Conservation (phyloP, 129 eudicot species). For the Saposhnikovia divaricata region DNA sequence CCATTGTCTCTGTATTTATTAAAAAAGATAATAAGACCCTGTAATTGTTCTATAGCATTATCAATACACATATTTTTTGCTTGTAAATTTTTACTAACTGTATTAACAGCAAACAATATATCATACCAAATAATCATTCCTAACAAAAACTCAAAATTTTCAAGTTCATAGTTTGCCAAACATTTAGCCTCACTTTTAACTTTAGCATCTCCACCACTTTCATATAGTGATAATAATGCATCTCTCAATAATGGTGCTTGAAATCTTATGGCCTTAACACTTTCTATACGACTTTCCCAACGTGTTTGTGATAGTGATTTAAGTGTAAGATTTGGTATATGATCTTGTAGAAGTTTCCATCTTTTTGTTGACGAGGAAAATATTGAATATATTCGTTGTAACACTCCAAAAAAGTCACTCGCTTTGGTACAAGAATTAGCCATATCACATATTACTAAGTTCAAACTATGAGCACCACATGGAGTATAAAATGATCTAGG, state of each 20-base stretch:
- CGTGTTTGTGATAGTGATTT: not conserved
- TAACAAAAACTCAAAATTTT: not conserved
- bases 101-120: not conserved
- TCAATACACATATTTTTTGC: too few species aligned
- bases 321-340: not conserved
- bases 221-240: not conserved
- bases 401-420: not conserved
- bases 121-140: not conserved
- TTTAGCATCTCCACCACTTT: not conserved
- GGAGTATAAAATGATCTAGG: too few species aligned
- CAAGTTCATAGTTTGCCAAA: not conserved
- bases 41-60: too few species aligned
- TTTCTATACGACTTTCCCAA: too few species aligned
- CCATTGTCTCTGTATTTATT: too few species aligned
- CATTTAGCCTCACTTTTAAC: not conserved
- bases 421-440: too few species aligned
- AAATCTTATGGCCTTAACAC: too few species aligned
- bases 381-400: not conserved
- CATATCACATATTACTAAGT: not conserved
- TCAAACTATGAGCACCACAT: not conserved
- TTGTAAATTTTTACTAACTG: too few species aligned
- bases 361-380: not conserved
- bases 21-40: too few species aligned
- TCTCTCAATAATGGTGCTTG: not conserved
- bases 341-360: not conserved